phyloP scores from a whole-genome alignment of 169 alveolate genomes.

The Haemoproteus tartakovskyi region DNA sequence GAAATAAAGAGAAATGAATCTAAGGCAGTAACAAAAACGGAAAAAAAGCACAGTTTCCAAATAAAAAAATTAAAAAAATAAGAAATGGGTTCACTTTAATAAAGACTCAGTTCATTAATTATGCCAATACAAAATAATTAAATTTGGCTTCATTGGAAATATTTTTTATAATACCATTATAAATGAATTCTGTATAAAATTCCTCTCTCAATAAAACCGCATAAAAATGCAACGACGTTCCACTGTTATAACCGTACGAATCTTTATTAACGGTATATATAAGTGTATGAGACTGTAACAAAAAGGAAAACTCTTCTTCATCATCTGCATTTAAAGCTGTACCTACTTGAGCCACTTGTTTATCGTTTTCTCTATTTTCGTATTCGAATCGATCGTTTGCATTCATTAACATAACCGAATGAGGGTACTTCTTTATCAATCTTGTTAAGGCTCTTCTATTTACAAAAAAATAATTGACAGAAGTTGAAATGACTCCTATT shows the following conservation, averaged over 20 bases:
- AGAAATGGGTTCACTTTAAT: too few relatives aligned
- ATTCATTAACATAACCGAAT: constrained; percentile 1
- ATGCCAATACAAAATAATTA: too few relatives aligned
- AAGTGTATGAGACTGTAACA: constrained; percentile 27
- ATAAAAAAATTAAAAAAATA: too few relatives aligned
- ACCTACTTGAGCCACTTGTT: too few relatives aligned
- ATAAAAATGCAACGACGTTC: constrained; percentile 30
- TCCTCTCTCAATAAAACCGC: constrained; percentile 17
- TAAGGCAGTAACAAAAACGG: too few relatives aligned
- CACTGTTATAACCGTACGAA: constrained; percentile 38
- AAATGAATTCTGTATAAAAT: constrained; percentile 19
- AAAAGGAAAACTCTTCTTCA: constrained; percentile 20
- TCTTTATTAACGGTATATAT: constrained; percentile 21
- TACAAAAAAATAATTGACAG: constrained; percentile 31
- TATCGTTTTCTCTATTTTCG: too few relatives aligned
- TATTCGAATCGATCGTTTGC: background rate
- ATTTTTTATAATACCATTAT: constrained; percentile 7
- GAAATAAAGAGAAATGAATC: too few relatives aligned
- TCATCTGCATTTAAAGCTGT: constrained; percentile 31
- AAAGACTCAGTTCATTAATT: too few relatives aligned
- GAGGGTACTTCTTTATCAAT: constrained; percentile 5
- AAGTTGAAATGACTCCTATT: constrained; percentile 28
- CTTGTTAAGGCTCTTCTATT: constrained; percentile 3
- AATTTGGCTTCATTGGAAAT: too few relatives aligned
- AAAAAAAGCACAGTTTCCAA: too few relatives aligned